A percentile compares a stretch with the other conserved stretches of the same genome.
Conservation (phyloP, 345 rosid species). For the Gossypium mustelinum region DNA sequence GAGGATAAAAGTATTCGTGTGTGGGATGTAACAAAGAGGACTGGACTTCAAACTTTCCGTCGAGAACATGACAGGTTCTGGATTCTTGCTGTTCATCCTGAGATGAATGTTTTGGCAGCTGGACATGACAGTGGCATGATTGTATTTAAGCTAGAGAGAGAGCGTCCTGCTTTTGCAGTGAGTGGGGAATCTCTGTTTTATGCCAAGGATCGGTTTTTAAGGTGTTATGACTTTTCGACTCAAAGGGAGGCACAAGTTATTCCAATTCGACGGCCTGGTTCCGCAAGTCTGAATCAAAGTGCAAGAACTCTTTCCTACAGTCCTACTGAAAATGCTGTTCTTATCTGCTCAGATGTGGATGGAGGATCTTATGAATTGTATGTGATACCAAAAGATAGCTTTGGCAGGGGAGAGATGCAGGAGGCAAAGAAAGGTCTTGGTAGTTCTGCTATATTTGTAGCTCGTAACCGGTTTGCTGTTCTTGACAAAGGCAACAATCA, state of each 20-base stretch:
- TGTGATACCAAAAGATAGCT: slow-evolving; percentile 68
- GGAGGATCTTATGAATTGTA: slow-evolving; percentile 93
- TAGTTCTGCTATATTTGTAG: slow-evolving; percentile 76
- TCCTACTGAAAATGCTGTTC: slow-evolving; percentile 86
- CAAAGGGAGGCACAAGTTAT: slow-evolving; percentile 72
- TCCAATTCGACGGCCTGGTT: slow-evolving; percentile 83
- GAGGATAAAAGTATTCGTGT: slow-evolving; percentile 96
- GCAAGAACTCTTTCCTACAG: slow-evolving; percentile 90
- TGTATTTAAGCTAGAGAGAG: slow-evolving; percentile 96
- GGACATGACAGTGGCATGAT: slow-evolving; percentile 98
- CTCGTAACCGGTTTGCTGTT: slow-evolving; percentile 84
- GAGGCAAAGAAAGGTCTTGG: slow-evolving; percentile 90
- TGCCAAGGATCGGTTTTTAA: slow-evolving; percentile 75
- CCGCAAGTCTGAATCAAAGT: slow-evolving; percentile 72
- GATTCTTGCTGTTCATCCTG: slow-evolving; percentile 93
- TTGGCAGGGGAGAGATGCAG: slow-evolving; percentile 68
- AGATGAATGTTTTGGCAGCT: slow-evolving; percentile 91
- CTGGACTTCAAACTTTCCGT: slow-evolving; percentile 88
- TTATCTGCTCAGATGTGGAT: slow-evolving; percentile 84
- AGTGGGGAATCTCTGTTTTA: slow-evolving; percentile 75
- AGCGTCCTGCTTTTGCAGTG: slow-evolving; percentile 86
- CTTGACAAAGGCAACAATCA: slow-evolving; percentile 87
- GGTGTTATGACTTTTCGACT: slow-evolving; percentile 69
- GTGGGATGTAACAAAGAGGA: slow-evolving; percentile 93
- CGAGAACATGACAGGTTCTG: slow-evolving; percentile 96